phyloP scores from a whole-genome alignment of 2,329 filamentous ascomycete genomes.

The Ophiostoma angusticollis region DNA sequence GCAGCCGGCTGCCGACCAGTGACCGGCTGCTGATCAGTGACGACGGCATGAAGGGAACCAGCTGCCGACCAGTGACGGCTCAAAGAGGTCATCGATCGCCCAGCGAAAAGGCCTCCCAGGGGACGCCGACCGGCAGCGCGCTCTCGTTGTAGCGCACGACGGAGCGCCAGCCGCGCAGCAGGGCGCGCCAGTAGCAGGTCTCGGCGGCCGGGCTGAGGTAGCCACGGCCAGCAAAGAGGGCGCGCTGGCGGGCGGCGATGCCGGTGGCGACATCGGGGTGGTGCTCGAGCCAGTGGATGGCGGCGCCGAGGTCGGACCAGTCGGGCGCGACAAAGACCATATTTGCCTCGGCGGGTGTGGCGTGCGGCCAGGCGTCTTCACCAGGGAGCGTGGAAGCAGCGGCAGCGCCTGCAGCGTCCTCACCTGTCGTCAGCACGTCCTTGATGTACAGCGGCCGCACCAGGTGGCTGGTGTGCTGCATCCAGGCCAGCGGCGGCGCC shows the following conservation, averaged over 20 bases:
- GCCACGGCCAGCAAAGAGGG: constrained; percentile 23
- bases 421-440: no score
- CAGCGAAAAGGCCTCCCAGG: constrained; percentile 7
- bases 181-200: constrained; percentile 33
- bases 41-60: no score
- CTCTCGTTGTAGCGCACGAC: constrained; percentile 21
- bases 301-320: constrained; percentile 32
- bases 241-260: constrained; percentile 30
- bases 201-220: constrained; percentile 32
- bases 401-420: no score
- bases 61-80: no score
- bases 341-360: constrained; percentile 22
- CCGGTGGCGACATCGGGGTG: constrained; percentile 26
- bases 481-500: constrained; percentile 29
- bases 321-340: constrained; percentile 31
- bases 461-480: constrained; percentile 33
- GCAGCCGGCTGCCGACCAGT: no score
- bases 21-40: neutral
- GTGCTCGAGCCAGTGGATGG: constrained; percentile 26
- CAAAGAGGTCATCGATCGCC: neutral
- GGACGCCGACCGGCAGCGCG: constrained; percentile 16
- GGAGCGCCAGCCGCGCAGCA: constrained; percentile 30
- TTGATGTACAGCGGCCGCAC: constrained; percentile 25
- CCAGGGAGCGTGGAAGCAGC: neutral
- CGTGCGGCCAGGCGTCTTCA: constrained; percentile 24